Evolutionary conservation across 2,329 filamentous ascomycete genomes (phyloP).

Genomic region (Cercospora sesami): DNA sequence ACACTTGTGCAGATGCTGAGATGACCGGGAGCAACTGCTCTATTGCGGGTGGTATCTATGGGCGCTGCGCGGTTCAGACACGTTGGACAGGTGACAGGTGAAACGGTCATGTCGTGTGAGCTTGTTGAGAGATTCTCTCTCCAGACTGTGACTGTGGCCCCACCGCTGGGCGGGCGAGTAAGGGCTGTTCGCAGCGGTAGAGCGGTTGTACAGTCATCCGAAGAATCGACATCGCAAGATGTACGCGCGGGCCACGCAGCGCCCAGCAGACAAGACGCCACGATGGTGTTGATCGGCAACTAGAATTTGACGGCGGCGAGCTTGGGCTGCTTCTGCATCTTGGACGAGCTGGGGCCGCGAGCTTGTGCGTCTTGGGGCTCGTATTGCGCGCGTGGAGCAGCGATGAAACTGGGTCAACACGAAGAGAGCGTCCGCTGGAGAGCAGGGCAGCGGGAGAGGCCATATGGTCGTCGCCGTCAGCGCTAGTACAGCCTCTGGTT

Average conservation of each 20-base stretch:
- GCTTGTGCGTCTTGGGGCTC: neutral
- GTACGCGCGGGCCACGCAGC: neutral
- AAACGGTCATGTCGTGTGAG: constrained; percentile 1
- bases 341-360: neutral
- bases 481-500: constrained; percentile 6
- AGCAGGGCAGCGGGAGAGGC: neutral
- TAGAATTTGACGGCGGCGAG: neutral
- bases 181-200: neutral
- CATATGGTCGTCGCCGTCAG: neutral
- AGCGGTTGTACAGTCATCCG: neutral
- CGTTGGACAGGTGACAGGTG: neutral
- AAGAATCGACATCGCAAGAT: neutral
- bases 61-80: neutral
- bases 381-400: neutral
- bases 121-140: neutral
- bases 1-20: neutral
- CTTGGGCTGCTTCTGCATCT: constrained; percentile 1
- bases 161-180: neutral
- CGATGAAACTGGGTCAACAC: neutral
- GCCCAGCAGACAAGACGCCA: neutral
- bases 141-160: neutral
- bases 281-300: constrained; percentile 1
- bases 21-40: neutral
- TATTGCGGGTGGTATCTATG: neutral
- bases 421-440: neutral